Conservation (phyloP, 2,329 filamentous ascomycete genomes). For the Fusarium protoensiforme region DNA sequence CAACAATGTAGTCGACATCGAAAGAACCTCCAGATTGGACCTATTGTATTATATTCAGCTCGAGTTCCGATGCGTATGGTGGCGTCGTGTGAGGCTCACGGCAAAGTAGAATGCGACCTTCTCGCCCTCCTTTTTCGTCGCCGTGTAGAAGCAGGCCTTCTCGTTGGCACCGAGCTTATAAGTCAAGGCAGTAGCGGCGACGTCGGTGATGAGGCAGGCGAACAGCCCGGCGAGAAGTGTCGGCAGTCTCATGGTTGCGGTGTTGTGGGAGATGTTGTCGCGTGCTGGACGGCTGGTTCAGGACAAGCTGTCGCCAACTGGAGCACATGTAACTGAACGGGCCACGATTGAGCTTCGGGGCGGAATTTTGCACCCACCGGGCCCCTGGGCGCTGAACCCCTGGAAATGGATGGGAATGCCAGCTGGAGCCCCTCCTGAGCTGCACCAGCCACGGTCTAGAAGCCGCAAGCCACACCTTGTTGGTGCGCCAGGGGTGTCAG, state of each 20-base stretch:
- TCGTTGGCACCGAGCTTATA: slow-evolving; percentile 93
- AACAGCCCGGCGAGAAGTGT: slow-evolving; percentile 74
- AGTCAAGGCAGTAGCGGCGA: slow-evolving; percentile 89
- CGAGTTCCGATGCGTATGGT: neutral
- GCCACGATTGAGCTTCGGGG: slow-evolving; percentile 45
- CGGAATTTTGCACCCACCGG: slow-evolving; percentile 42
- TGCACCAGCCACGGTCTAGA: neutral
- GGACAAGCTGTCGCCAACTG: slow-evolving; percentile 45
- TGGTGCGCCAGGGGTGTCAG: neutral
- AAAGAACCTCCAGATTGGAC: slow-evolving; percentile 99
- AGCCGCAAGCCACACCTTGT: slow-evolving; percentile 31
- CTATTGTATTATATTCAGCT: slow-evolving; percentile 57
- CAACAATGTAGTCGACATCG: slow-evolving; percentile 93
- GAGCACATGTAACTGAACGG: slow-evolving; percentile 38
- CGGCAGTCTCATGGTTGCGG: slow-evolving; percentile 71
- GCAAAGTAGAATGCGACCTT: slow-evolving; percentile 99
- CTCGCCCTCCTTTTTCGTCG: slow-evolving; percentile 79
- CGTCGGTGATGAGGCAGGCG: slow-evolving; percentile 76
- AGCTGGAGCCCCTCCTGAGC: slow-evolving; percentile 22
- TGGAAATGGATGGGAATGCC: neutral
- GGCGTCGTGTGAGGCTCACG: slow-evolving; percentile 64
- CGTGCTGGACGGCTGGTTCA: slow-evolving; percentile 41
- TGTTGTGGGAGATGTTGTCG: slow-evolving; percentile 40
- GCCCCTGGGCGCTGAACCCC: slow-evolving; percentile 23
- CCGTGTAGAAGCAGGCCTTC: slow-evolving; percentile 93